Percentiles rank a stretch among this genome's conserved stretches.
phyloP scores from a whole-genome alignment of 352 stramenopile species.

The Poterioochromonas sp. region DNA sequence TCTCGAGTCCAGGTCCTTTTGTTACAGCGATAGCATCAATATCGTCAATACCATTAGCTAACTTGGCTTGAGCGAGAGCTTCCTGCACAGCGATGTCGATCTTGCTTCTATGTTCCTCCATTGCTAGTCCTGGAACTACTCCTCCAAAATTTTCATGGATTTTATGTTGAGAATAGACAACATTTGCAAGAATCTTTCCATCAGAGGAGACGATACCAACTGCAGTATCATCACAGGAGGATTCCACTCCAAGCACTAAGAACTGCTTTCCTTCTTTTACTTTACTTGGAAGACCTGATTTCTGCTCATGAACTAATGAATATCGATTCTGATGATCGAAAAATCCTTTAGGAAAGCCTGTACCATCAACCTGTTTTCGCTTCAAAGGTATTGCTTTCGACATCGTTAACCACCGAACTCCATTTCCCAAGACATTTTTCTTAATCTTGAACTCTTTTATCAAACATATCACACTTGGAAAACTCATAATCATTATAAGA shows the following conservation, averaged over 20 bases:
- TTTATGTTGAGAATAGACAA: slow-evolving; percentile 75
- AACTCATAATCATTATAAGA: no score
- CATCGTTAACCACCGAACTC: no score
- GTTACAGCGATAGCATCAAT: slow-evolving; percentile 91
- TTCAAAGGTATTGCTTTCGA: no score
- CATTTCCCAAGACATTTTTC: no score
- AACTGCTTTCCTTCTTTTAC: slow-evolving; percentile 47
- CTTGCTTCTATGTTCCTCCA: slow-evolving; percentile 81
- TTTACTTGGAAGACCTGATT: slow-evolving; percentile 24
- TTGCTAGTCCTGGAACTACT: slow-evolving; percentile 87
- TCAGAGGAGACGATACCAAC: slow-evolving; percentile 75
- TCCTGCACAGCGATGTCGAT: slow-evolving; percentile 82
- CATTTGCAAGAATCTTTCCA: slow-evolving; percentile 78
- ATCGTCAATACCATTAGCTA: slow-evolving; percentile 53
- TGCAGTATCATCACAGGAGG: slow-evolving; percentile 85
- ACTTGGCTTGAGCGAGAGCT: slow-evolving; percentile 71
- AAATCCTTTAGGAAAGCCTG: background rate
- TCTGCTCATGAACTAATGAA: background rate
- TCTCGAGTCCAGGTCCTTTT: slow-evolving; percentile 86
- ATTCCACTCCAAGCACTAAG: slow-evolving; percentile 86
- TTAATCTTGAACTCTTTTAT: no score
- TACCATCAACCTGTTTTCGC: no score
- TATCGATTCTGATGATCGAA: background rate
- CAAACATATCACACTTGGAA: no score
- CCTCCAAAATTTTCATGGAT: slow-evolving; percentile 78